phyloP scores from a whole-genome alignment of 1,284 basidiomycete species.

The Heterobasidion occidentale region DNA sequence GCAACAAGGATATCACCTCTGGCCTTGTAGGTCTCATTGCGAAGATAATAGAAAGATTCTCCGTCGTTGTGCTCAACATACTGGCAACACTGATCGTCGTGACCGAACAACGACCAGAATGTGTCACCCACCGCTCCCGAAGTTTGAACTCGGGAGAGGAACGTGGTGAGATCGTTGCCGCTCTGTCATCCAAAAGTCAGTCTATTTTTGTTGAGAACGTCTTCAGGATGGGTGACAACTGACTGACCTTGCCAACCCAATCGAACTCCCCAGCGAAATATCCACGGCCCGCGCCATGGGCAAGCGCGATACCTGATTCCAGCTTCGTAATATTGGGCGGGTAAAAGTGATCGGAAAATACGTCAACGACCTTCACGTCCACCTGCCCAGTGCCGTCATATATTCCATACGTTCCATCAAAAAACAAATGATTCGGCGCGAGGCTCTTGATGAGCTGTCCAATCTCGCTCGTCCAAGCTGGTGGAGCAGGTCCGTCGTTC shows the following conservation, averaged over 20 bases:
- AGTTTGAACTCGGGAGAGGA: slow-evolving; percentile 10
- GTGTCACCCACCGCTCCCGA: slow-evolving; percentile 13
- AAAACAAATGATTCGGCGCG: slow-evolving; percentile 23
- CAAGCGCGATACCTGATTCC: slow-evolving; percentile 8
- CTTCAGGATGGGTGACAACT: not conserved
- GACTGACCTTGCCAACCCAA: slow-evolving; percentile 10
- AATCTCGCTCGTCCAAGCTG: slow-evolving; percentile 24
- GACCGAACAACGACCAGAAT: slow-evolving; percentile 21
- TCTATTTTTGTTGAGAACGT: not conserved
- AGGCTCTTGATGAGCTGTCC: slow-evolving; percentile 21
- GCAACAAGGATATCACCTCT: not conserved
- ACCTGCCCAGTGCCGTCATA: slow-evolving; percentile 6
- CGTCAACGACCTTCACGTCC: slow-evolving; percentile 10
- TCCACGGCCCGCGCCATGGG: slow-evolving; percentile 10
- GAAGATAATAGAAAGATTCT: slow-evolving; percentile 5
- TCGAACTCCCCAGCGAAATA: slow-evolving; percentile 21
- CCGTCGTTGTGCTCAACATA: slow-evolving; percentile 15
- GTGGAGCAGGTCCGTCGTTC: slow-evolving; percentile 17
- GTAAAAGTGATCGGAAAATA: slow-evolving; percentile 11
- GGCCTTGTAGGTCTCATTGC: not conserved
- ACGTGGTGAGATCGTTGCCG: slow-evolving; percentile 3
- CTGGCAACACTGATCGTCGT: slow-evolving; percentile 13
- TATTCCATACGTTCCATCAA: slow-evolving; percentile 8
- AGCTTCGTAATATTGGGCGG: slow-evolving; percentile 14
- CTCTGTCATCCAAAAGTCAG: not conserved